Evolutionary conservation across 139 green algal species (phyloP).

Genomic region (Auxenochlorella pyrenoidosa): DNA sequence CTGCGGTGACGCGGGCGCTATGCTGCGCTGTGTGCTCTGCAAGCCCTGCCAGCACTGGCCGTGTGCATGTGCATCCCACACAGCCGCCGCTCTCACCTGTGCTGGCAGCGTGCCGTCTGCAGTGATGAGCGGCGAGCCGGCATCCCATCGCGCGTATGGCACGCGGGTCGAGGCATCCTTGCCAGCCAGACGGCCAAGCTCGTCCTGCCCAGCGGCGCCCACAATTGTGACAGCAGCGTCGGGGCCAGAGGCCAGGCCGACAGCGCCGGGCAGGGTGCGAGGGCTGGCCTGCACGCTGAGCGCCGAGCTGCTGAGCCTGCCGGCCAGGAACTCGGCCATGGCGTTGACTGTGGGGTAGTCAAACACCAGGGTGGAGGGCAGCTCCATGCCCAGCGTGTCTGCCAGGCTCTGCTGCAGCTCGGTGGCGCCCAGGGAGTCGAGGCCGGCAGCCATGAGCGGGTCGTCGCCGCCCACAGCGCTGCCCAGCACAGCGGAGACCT

Average conservation of each 20-base stretch:
- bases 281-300: neutral
- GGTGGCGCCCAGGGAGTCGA: slow-evolving; percentile 86
- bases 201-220: slow-evolving; percentile 14
- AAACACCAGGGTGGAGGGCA: slow-evolving; percentile 72
- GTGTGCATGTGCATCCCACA: neutral
- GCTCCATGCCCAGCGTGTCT: slow-evolving; percentile 39
- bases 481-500: slow-evolving; percentile 38
- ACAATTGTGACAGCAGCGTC: slow-evolving; percentile 4
- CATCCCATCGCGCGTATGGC: slow-evolving; percentile 63
- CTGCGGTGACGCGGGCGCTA: neutral
- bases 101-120: slow-evolving; percentile 28
- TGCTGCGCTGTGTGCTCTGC: neutral
- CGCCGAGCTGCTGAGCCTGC: slow-evolving; percentile 2
- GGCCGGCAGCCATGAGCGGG: slow-evolving; percentile 82
- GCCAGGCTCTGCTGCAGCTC: slow-evolving; percentile 83
- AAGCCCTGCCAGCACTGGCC: neutral
- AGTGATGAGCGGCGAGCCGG: slow-evolving; percentile 32
- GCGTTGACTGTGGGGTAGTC: slow-evolving; percentile 73
- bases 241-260: neutral
- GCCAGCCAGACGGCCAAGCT: slow-evolving; percentile 6
- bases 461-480: slow-evolving; percentile 53
- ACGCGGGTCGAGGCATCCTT: slow-evolving; percentile 49
- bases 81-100: neutral
- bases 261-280: neutral
- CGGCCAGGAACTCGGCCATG: slow-evolving; percentile 55